Base-by-base conservation (phyloP, 805 yeast species). In the Starmerella etchellsii region DNA sequence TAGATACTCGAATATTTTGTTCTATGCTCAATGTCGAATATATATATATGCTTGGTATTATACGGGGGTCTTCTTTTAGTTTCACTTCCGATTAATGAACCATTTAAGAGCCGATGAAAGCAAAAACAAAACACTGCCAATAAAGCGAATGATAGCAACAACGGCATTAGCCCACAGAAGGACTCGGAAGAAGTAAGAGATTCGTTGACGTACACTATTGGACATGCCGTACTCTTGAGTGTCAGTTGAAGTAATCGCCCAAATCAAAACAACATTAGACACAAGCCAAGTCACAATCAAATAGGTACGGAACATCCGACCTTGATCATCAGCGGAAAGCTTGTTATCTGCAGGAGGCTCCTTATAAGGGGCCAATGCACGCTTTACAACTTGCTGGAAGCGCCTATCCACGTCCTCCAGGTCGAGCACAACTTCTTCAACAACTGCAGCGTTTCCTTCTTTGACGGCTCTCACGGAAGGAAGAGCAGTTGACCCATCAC, bases 111-210 rank as follows among this genome's bases (percentile, higher is more conserved):
- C 20, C 5, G 49, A 41, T 40, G 52, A 52, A 13, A 53, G 39
- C 57, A 75, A 64, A 55, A 73, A 75, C 18, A 63, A 40, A 10
- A 64, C 44, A 50, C 77, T 69, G 8, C 81, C 81, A 36, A 70
- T 46, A 44, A 75, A 66, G 32, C 80, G 56, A 59, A 76, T 67
- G 9, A 69, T 56, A 1, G 81, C 78, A 64, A 76, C 62, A 34
- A 73, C 68, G 2, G 80, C 79, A 31, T 73, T 78, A 31, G 71
- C 57, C 78, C 80, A 74, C 43, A 75, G 65, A 43, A 76, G 61
- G 20, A 74, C 73, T 14, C 73, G 55, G 37, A 61, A 56, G 44
- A 56, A 64, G 46, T 60, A 62, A 14, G 59, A 48, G n/a, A 62
- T 60, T 15, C 66, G 54, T 33, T 51, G 43, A 24, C 49, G 39